Percentiles rank a stretch among this genome's conserved stretches.
These are phyloP conservation scores for Didymella segeticola DNA, from an alignment of 2,329 filamentous ascomycete species.

Conservation along the genomic window DNA sequence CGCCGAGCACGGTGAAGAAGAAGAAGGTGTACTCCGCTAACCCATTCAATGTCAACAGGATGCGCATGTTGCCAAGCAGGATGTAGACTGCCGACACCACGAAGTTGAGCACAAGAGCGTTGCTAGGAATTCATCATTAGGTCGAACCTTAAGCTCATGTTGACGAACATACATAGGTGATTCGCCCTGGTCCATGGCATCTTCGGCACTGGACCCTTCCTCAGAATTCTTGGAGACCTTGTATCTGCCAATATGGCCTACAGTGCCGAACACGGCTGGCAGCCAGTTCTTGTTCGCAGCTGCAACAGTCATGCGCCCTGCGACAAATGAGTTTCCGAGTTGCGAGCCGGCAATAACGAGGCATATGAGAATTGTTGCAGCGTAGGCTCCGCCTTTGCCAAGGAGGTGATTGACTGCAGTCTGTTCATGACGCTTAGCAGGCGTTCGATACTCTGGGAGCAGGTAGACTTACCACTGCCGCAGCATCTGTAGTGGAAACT, in stretches of 20 bases:
- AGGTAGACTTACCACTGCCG: conserved; percentile 62
- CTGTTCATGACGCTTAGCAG: conserved; percentile 12
- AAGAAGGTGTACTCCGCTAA: conserved; percentile 65
- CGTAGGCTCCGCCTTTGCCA: conserved; percentile 58
- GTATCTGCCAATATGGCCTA: conserved; percentile 39
- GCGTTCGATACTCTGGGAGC: neutral
- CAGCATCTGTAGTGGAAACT: conserved; percentile 66
- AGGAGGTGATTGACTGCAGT: conserved; percentile 56
- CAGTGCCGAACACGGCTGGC: conserved; percentile 35
- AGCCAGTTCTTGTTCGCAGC: conserved; percentile 53
- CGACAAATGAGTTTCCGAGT: conserved; percentile 69
- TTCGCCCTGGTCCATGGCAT: conserved; percentile 42
- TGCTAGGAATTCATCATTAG: conserved; percentile 21
- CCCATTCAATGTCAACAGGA: conserved; percentile 61
- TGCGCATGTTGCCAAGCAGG: conserved; percentile 67
- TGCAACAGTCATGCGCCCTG: conserved; percentile 68
- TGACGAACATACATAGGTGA: conserved; percentile 41
- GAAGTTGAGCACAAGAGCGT: conserved; percentile 44
- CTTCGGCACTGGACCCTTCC: conserved; percentile 20
- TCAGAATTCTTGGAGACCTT: conserved; percentile 23
- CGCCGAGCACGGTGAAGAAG: conserved; percentile 68
- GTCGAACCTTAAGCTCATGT: too few species aligned
- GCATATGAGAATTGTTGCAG: conserved; percentile 64
- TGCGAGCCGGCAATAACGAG: conserved; percentile 68
- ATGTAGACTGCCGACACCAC: conserved; percentile 63